phyloP scores from a whole-genome alignment of 371 early-diverging fungal species.

The Mortierella polycephala region DNA sequence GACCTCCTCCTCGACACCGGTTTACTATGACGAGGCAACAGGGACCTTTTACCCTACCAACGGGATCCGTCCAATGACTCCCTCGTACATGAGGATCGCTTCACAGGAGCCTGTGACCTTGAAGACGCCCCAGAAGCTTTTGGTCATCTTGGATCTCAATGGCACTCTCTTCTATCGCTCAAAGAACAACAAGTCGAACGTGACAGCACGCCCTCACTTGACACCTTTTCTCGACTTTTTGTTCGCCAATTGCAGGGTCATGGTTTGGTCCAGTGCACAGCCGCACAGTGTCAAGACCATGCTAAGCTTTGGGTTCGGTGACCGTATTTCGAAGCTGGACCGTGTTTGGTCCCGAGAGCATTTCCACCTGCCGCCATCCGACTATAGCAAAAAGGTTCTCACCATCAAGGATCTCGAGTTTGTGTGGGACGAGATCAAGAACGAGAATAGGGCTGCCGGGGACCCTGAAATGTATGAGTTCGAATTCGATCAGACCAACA shows the following conservation, averaged over 20 bases:
- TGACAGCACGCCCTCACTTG: constrained; percentile 68
- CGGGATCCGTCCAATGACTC: constrained; percentile 34
- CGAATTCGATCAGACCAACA: constrained; percentile 71
- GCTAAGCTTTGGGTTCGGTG: constrained; percentile 56
- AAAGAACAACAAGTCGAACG: constrained; percentile 40
- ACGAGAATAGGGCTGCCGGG: constrained; percentile 37
- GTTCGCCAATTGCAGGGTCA: constrained; percentile 71
- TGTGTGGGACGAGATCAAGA: constrained; percentile 60
- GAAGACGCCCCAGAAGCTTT: constrained; percentile 20
- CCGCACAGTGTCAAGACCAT: constrained; percentile 63
- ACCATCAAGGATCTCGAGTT: constrained; percentile 74
- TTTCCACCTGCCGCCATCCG: constrained; percentile 59
- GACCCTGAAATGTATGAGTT: constrained; percentile 24
- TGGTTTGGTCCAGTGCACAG: constrained; percentile 85
- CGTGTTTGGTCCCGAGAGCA: constrained; percentile 71
- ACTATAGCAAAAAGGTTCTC: constrained; percentile 62
- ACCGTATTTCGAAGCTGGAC: constrained; percentile 54
- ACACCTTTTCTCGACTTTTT: constrained; percentile 69
- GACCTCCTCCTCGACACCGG: background rate
- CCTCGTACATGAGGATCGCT: constrained; percentile 24
- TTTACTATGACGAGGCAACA: constrained; percentile 26
- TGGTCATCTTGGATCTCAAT: constrained; percentile 80
- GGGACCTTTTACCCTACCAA: constrained; percentile 31
- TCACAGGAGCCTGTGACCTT: constrained; percentile 19
- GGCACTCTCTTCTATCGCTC: constrained; percentile 72